Evolutionary conservation across 2,329 filamentous ascomycete species (phyloP).

Genomic region (Daldinia sp.): DNA sequence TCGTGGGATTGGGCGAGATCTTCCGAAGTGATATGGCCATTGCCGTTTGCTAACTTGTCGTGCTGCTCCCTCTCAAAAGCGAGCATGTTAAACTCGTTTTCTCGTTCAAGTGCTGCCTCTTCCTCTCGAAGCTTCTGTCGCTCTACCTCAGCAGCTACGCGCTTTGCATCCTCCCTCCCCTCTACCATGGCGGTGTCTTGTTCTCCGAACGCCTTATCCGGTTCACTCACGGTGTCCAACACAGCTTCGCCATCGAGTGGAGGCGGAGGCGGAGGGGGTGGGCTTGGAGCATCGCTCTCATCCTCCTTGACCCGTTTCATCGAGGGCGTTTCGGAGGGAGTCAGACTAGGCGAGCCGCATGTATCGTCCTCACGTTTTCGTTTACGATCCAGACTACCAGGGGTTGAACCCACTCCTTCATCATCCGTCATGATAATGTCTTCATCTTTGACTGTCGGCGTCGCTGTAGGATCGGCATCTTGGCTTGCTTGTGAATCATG

Average conservation of each 20-base stretch:
- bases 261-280: conserved; percentile 57
- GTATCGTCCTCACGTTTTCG: conserved; percentile 66
- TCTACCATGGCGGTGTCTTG: conserved; percentile 60
- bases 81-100: conserved; percentile 52
- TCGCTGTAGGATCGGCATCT: conserved; percentile 38
- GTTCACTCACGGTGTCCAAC: conserved; percentile 52
- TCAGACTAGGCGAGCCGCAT: conserved; percentile 53
- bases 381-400: conserved; percentile 64
- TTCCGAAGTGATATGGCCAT: conserved; percentile 11
- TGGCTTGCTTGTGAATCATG: conserved; percentile 42
- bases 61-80: conserved; percentile 48
- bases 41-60: conserved; percentile 39
- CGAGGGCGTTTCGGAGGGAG: conserved; percentile 64
- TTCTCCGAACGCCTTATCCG: conserved; percentile 56
- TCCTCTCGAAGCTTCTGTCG: conserved; percentile 46
- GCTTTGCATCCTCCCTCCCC: conserved; percentile 64
- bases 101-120: conserved; percentile 49
- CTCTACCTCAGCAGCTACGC: conserved; percentile 58
- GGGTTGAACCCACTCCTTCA: conserved; percentile 54
- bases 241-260: conserved; percentile 52
- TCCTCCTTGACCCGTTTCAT: conserved; percentile 62
- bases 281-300: conserved; percentile 49
- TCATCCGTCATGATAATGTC: conserved; percentile 52
- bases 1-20: conserved; percentile 6
- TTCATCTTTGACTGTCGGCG: conserved; percentile 41